phyloP scores from a whole-genome alignment of 2,329 filamentous ascomycete genomes.

The Penicillium sp. region DNA sequence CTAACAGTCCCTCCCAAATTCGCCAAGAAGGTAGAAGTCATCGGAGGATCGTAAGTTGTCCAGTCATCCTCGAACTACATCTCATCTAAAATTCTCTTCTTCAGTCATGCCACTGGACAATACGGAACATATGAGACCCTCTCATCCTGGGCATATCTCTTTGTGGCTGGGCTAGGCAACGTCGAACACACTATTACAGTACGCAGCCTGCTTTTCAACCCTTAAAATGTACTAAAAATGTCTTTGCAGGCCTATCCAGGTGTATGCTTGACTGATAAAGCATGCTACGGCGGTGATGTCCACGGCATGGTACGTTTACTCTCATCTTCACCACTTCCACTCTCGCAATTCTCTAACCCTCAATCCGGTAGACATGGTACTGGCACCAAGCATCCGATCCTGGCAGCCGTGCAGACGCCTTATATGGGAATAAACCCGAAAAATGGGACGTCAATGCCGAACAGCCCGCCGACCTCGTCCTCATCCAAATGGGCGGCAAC shows the following conservation, averaged over 20 bases:
- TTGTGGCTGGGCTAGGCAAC: slow-evolving; percentile 60
- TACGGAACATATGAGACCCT: slow-evolving; percentile 63
- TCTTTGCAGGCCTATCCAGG: slow-evolving; percentile 54
- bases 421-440: slow-evolving; percentile 46
- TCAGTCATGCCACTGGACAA: slow-evolving; percentile 59
- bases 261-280: slow-evolving; percentile 59
- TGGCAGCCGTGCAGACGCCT: slow-evolving; percentile 49
- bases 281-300: slow-evolving; percentile 58
- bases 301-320: slow-evolving; percentile 47
- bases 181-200: slow-evolving; percentile 61
- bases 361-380: slow-evolving; percentile 50
- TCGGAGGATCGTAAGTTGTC: slow-evolving; percentile 46
- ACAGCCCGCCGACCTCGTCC: slow-evolving; percentile 44
- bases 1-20: slow-evolving; percentile 51
- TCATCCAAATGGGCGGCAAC: slow-evolving; percentile 55
- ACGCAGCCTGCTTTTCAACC: background rate
- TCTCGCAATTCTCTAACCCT: slow-evolving; percentile 8
- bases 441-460: slow-evolving; percentile 32
- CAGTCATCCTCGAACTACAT: slow-evolving; percentile 12
- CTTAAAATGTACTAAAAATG: slow-evolving; percentile 1
- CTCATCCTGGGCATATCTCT: slow-evolving; percentile 59
- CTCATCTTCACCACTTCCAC: background rate
- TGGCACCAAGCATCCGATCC: slow-evolving; percentile 63
- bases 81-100: slow-evolving; percentile 47
- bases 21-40: slow-evolving; percentile 48